Percentiles rank a stretch among this genome's conserved stretches.
phyloP scores from a whole-genome alignment of 768 basidiomycete genomes.

The Mycena venus region DNA sequence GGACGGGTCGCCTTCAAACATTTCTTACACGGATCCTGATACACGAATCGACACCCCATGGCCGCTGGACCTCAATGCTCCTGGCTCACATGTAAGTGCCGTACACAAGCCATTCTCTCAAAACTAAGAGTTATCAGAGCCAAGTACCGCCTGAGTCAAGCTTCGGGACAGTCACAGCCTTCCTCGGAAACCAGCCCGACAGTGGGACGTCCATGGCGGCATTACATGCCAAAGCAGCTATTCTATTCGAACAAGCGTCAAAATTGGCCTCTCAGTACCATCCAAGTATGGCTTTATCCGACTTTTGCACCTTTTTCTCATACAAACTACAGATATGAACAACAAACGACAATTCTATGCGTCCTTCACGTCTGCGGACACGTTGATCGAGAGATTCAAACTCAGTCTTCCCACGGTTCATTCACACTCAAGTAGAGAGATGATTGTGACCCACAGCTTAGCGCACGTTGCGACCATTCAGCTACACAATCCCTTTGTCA shows the following conservation, averaged over 20 bases:
- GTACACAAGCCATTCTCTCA: not conserved
- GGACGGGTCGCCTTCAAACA: slow-evolving; percentile 45
- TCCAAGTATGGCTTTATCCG: slow-evolving; percentile 37
- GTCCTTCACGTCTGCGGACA: slow-evolving; percentile 42
- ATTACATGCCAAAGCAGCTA: slow-evolving; percentile 25
- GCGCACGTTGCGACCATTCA: slow-evolving; percentile 33
- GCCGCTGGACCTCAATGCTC: slow-evolving; percentile 46
- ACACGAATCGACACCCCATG: slow-evolving; percentile 54
- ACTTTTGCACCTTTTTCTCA: not conserved
- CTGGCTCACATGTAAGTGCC: slow-evolving; percentile 4
- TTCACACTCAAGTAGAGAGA: slow-evolving; percentile 17
- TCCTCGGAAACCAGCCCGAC: slow-evolving; percentile 15
- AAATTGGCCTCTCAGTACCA: slow-evolving; percentile 33
- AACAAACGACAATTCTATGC: slow-evolving; percentile 36
- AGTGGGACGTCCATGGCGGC: slow-evolving; percentile 10
- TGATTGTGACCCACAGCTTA: slow-evolving; percentile 41
- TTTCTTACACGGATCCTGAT: slow-evolving; percentile 44
- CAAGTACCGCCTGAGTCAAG: slow-evolving; percentile 6
- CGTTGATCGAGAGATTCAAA: slow-evolving; percentile 38
- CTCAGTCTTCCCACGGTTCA: slow-evolving; percentile 18
- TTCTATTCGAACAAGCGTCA: slow-evolving; percentile 45
- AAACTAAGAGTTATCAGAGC: not conserved
- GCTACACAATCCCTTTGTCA: slow-evolving; percentile 38
- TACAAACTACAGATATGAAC: slow-evolving; percentile 31
- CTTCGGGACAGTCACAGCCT: slow-evolving; percentile 22